Percentiles rank a stretch among this genome's conserved stretches.
phyloP scores from a whole-genome alignment of 2,329 filamentous ascomycete genomes.

The Penicillium hesseltinei region DNA sequence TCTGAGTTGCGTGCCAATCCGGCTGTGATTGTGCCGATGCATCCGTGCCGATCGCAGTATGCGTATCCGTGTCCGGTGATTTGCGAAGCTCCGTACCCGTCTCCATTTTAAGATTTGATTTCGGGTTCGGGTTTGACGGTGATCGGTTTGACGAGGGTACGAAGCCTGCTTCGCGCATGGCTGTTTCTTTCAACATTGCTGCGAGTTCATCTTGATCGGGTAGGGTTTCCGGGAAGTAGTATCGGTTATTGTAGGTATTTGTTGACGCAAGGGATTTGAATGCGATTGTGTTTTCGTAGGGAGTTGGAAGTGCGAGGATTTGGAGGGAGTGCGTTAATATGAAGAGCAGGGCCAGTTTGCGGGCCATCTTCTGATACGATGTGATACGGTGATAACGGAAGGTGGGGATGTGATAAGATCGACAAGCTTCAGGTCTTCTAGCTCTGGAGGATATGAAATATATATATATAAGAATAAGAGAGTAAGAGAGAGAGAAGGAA shows the following conservation, averaged over 20 bases:
- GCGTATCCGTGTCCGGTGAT: slow-evolving; percentile 10
- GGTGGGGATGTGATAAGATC: neutral
- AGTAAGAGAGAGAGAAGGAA: neutral
- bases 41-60: slow-evolving; percentile 17
- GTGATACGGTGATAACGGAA: neutral
- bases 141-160: neutral
- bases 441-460: too few relatives aligned
- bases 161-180: slow-evolving; percentile 18
- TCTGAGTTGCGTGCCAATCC: neutral
- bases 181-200: slow-evolving; percentile 1
- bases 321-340: neutral
- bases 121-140: neutral
- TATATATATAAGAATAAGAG: too few relatives aligned
- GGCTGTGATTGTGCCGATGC: slow-evolving; percentile 3
- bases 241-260: slow-evolving; percentile 5
- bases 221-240: slow-evolving; percentile 21
- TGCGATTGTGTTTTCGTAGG: neutral
- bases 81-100: slow-evolving; percentile 1
- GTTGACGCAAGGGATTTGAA: neutral
- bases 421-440: too few relatives aligned
- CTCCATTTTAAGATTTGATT: neutral
- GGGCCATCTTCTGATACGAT: neutral
- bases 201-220: slow-evolving; percentile 15
- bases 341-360: neutral
- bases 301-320: neutral